phyloP scores from a whole-genome alignment of 371 early-diverging fungal genomes.

The Actinomortierella wolfii region DNA sequence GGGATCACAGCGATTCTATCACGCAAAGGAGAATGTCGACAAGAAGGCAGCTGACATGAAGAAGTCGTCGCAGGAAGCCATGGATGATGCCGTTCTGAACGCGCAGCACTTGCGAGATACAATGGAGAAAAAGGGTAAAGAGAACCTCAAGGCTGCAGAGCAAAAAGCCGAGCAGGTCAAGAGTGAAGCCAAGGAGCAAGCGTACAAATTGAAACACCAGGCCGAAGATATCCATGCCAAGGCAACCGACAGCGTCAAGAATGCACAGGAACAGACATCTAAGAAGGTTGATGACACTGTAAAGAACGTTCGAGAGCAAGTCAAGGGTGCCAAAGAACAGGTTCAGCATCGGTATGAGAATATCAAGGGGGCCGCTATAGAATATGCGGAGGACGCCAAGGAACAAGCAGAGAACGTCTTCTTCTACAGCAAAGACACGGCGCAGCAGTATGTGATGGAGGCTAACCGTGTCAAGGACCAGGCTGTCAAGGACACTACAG shows the following conservation, averaged over 20 bases:
- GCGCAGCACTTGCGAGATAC: constrained; percentile 25
- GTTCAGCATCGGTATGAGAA: no score
- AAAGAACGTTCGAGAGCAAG: constrained; percentile 9
- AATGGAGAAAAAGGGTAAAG: constrained; percentile 22
- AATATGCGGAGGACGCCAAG: constrained; percentile 7
- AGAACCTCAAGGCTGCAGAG: constrained; percentile 25
- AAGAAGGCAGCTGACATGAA: constrained; percentile 22
- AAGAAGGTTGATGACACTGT: constrained; percentile 12
- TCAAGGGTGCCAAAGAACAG: constrained; percentile 2
- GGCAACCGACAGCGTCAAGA: constrained; percentile 7
- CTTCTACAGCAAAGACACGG: constrained; percentile 1
- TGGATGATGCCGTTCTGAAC: constrained; percentile 20
- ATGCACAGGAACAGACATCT: constrained; percentile 10
- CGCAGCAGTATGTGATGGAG: constrained; percentile 20
- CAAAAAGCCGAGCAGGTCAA: constrained; percentile 9
- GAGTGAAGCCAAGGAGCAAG: no score
- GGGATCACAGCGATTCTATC: neutral
- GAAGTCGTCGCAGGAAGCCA: constrained; percentile 16
- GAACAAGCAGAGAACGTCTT: neutral
- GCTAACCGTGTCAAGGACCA: constrained; percentile 17
- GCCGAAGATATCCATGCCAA: neutral
- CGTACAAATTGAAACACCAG: no score
- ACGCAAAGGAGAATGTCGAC: constrained; percentile 14
- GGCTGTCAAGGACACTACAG: constrained; percentile 14
- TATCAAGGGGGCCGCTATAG: neutral